Evolutionary conservation across 108 stramenopile species (phyloP).

Genomic region (Skeletonema costatum): DNA sequence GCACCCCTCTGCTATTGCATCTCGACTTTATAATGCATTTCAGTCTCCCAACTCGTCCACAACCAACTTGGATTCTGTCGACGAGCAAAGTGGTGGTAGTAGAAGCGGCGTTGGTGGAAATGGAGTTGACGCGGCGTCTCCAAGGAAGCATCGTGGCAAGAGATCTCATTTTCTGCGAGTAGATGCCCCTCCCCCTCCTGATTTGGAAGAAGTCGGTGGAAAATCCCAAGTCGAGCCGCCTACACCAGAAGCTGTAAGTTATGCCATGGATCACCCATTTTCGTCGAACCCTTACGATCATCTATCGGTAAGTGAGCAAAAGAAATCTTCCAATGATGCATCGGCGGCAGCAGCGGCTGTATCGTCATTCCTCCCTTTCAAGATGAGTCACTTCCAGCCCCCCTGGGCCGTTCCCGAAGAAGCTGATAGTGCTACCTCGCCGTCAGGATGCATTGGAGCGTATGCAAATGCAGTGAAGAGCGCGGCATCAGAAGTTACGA

Average conservation of each 20-base stretch:
- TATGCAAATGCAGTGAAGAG: slow-evolving; percentile 59
- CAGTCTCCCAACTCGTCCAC: slow-evolving; percentile 4
- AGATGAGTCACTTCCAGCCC: background rate
- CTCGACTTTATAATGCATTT: slow-evolving; percentile 28
- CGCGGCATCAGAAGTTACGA: slow-evolving; percentile 45
- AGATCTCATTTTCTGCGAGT: slow-evolving; percentile 36
- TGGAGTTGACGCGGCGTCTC: background rate
- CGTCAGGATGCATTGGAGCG: slow-evolving; percentile 75
- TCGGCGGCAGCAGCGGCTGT: background rate
- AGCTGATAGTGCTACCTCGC: slow-evolving; percentile 50
- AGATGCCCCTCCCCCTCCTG: too few species aligned
- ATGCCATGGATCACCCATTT: slow-evolving; percentile 34
- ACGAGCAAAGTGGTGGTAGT: background rate
- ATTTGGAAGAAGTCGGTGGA: background rate
- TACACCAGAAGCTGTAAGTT: slow-evolving; percentile 2
- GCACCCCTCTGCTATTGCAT: slow-evolving; percentile 23
- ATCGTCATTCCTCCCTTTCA: background rate
- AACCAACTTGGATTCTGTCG: background rate
- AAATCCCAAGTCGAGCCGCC: background rate
- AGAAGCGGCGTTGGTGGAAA: background rate
- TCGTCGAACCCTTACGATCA: slow-evolving; percentile 67
- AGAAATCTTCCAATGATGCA: slow-evolving; percentile 1
- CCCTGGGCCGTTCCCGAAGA: background rate
- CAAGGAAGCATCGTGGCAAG: slow-evolving; percentile 25
- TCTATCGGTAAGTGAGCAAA: slow-evolving; percentile 1